phyloP scores from a whole-genome alignment of 2,329 filamentous ascomycete species.

The Trichoderma sp. region DNA sequence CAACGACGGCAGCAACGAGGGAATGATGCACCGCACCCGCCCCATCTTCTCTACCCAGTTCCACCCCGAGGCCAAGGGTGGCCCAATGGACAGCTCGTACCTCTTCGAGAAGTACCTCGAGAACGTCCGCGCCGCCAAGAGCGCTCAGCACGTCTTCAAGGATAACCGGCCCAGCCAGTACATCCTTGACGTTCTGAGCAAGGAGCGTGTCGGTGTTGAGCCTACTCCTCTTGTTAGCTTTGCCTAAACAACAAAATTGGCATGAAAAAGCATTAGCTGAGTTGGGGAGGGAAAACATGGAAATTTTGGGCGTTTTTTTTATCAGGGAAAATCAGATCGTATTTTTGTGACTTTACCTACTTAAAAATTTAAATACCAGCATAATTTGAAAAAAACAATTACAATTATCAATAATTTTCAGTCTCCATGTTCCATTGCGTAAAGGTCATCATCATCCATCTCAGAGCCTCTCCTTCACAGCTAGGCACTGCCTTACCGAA shows the following conservation, averaged over 20 bases:
- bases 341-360: background rate
- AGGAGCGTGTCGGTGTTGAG: conserved; percentile 91
- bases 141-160: conserved; percentile 73
- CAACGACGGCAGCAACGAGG: conserved; percentile 97
- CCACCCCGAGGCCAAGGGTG: conserved; percentile 97
- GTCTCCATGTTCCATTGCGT: background rate
- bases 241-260: conserved; percentile 39
- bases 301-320: conserved; percentile 2
- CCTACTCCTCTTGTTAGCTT: conserved; percentile 57
- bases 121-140: conserved; percentile 87
- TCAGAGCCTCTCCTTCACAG: background rate
- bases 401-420: background rate
- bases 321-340: background rate
- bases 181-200: conserved; percentile 86
- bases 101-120: conserved; percentile 96
- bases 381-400: background rate
- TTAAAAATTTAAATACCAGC: background rate
- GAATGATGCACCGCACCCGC: conserved; percentile 91
- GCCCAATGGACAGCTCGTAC: conserved; percentile 92
- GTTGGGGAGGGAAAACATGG: background rate
- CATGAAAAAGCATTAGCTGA: background rate
- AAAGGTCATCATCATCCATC: background rate
- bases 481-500: background rate
- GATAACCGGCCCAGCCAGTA: conserved; percentile 87
- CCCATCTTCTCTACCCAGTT: conserved; percentile 99